These are phyloP conservation scores for Heliamphora exappendiculata DNA, from an alignment of 148 eudicot genomes.

Conservation along the genomic window DNA sequence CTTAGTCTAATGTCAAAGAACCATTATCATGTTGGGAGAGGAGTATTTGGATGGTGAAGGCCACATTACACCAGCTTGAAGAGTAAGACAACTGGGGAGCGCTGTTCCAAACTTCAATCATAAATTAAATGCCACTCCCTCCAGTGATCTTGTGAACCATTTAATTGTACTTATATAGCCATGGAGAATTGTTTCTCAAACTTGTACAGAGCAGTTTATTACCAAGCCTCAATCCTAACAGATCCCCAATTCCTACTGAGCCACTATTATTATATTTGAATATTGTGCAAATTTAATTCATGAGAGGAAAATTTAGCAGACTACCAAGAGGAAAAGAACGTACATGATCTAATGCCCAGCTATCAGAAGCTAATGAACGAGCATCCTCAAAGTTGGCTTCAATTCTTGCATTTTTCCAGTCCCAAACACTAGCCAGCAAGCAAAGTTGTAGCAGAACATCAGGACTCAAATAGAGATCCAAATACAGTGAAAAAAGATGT, in stretches of 20 bases:
- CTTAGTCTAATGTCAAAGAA: background rate
- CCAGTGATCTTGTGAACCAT: background rate
- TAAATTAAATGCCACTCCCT: background rate
- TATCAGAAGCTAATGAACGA: conserved; percentile 68
- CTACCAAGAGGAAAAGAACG: background rate
- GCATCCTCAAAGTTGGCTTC: conserved; percentile 68
- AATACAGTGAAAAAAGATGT: background rate
- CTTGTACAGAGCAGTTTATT: background rate
- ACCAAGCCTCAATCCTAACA: background rate
- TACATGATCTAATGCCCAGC: conserved; percentile 75
- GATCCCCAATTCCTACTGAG: background rate
- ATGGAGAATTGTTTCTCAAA: background rate
- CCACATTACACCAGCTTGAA: background rate
- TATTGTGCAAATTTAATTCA: background rate
- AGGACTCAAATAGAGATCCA: background rate
- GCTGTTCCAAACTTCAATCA: too few species aligned
- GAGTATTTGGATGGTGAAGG: background rate
- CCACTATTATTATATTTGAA: background rate
- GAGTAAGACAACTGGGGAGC: background rate
- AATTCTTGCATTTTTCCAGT: conserved; percentile 57
- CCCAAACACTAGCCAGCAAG: conserved; percentile 58
- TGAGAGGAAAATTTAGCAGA: background rate
- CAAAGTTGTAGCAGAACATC: conserved; percentile 8
- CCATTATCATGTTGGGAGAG: background rate
- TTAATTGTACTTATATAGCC: background rate